Evolutionary conservation across 352 stramenopile species (phyloP).

Genomic region (Phytopythium ostracodes): DNA sequence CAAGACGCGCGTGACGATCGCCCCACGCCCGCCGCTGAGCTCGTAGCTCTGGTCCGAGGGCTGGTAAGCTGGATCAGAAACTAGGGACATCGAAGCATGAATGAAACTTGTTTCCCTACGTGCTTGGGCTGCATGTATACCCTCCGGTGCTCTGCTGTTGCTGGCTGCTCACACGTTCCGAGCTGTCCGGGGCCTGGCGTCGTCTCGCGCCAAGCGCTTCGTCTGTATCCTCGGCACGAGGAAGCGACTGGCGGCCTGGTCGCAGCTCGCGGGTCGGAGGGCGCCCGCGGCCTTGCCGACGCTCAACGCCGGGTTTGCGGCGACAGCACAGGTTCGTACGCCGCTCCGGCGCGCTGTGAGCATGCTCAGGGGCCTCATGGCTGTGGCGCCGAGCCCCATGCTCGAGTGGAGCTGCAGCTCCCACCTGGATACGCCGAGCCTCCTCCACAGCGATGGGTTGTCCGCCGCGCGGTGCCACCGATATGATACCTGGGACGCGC

Average conservation of each 20-base stretch:
- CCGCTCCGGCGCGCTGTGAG: constrained; percentile 4
- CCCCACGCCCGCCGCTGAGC: constrained; percentile 20
- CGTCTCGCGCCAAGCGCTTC: background rate
- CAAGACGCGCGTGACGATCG: constrained; percentile 52
- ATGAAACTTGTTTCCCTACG: too few relatives aligned
- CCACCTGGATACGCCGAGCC: constrained; percentile 67
- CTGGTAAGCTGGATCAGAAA: background rate
- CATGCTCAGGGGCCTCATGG: constrained; percentile 24
- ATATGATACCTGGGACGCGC: constrained; percentile 54
- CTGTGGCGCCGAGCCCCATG: constrained; percentile 40
- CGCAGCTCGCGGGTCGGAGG: background rate
- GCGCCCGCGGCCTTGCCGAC: background rate
- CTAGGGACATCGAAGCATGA: too few relatives aligned
- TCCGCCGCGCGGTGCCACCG: constrained; percentile 74
- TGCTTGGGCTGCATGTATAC: too few relatives aligned
- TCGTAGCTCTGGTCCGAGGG: background rate
- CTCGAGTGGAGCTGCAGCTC: constrained; percentile 50
- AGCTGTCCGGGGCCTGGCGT: background rate
- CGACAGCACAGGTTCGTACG: background rate
- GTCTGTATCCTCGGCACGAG: constrained; percentile 1
- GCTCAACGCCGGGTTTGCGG: background rate
- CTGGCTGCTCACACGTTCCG: background rate
- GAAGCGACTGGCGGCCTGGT: background rate
- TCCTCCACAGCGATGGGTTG: constrained; percentile 52
- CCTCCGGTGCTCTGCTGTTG: too few relatives aligned